Percentiles rank a stretch among this genome's conserved stretches.
Conservation (phyloP, 2,329 filamentous ascomycete genomes). For the Calonectria leucothoes region DNA sequence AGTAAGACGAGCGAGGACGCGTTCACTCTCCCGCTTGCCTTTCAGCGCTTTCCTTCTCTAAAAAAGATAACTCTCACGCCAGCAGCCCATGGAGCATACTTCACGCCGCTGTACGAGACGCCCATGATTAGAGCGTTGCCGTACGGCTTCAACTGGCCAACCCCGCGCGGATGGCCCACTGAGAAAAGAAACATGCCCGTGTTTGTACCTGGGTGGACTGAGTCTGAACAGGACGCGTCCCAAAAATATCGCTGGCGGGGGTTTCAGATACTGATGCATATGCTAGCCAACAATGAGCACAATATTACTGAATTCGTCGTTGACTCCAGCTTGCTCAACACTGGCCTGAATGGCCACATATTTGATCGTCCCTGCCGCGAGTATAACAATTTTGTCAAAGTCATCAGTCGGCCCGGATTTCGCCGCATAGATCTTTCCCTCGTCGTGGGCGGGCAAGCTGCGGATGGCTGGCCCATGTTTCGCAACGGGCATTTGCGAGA, state of each 20-base stretch:
- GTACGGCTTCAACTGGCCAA: conserved; percentile 1
- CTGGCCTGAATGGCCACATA: conserved; percentile 22
- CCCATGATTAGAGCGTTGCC: conserved; percentile 8
- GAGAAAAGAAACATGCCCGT: not conserved
- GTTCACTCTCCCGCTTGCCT: not conserved
- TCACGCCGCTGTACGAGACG: conserved; percentile 6
- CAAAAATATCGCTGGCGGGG: conserved; percentile 2
- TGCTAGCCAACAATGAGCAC: not conserved
- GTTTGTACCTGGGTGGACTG: not conserved
- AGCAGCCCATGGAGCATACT: not conserved
- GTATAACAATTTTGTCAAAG: not conserved
- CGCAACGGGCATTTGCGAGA: not conserved
- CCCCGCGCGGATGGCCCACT: not conserved
- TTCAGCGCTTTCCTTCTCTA: not conserved
- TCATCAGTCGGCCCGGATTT: not conserved
- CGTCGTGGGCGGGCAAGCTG: not conserved
- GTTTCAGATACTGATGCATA: not conserved
- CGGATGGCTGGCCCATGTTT: not conserved
- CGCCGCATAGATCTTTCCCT: conserved; percentile 14
- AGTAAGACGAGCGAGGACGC: not conserved
- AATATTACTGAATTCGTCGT: not conserved
- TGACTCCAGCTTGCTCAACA: not conserved
- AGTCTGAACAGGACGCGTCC: not conserved
- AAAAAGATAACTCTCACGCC: not conserved
- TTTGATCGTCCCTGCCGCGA: conserved; percentile 1